These are phyloP conservation scores for Cladosporium sp. DNA, from an alignment of 2,329 filamentous ascomycete genomes.

Conservation along the genomic window DNA sequence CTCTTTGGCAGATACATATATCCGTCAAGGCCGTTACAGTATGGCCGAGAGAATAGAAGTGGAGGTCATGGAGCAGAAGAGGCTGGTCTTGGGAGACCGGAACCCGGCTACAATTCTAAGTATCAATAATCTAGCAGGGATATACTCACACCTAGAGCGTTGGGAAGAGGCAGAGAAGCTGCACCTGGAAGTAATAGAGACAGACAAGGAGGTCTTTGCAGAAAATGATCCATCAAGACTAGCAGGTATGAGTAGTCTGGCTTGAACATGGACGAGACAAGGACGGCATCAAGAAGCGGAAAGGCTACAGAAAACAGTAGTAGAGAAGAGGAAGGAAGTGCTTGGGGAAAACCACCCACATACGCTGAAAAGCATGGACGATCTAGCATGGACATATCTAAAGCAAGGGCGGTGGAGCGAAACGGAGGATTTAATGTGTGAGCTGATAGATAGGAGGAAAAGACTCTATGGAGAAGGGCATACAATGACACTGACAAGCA, in stretches of 20 bases:
- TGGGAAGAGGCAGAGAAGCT: slow-evolving; percentile 13
- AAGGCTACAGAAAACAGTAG: slow-evolving; percentile 5
- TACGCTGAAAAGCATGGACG: slow-evolving; percentile 4
- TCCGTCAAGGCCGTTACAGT: neutral
- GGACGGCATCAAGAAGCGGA: slow-evolving; percentile 12
- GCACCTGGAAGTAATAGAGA: neutral
- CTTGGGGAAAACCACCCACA: neutral
- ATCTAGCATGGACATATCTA: slow-evolving; percentile 7
- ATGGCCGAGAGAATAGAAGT: slow-evolving; percentile 14
- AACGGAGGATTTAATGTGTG: slow-evolving; percentile 2
- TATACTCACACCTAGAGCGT: slow-evolving; percentile 12
- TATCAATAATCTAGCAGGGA: slow-evolving; percentile 13
- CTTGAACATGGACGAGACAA: slow-evolving; percentile 1
- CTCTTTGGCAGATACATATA: slow-evolving; percentile 1
- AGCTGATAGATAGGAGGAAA: neutral
- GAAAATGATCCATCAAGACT: neutral
- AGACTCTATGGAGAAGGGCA: slow-evolving; percentile 13
- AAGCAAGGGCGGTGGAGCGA: slow-evolving; percentile 11
- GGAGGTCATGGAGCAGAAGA: slow-evolving; percentile 13
- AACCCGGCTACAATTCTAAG: slow-evolving; percentile 9
- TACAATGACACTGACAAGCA: slow-evolving; percentile 11
- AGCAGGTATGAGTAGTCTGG: neutral
- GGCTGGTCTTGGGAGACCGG: slow-evolving; percentile 5
- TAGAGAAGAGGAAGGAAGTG: neutral
- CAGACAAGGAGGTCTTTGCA: neutral